Evolutionary conservation across 768 basidiomycete species (phyloP).

Genomic region (Termitomyces sp.): DNA sequence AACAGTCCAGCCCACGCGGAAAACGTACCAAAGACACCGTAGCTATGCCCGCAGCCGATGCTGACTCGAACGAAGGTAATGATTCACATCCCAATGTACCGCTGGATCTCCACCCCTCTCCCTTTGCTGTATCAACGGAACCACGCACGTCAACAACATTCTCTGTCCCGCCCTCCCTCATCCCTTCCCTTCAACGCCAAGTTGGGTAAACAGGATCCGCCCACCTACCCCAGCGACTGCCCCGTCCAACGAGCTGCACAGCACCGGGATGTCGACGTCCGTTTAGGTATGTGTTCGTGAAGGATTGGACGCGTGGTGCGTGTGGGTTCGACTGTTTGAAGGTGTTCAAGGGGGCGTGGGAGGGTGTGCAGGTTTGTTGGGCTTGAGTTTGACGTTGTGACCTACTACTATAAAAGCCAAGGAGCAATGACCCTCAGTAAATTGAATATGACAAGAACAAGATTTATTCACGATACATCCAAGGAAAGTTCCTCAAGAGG

Average conservation of each 20-base stretch:
- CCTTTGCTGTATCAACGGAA: background rate
- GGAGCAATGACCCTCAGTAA: too few species aligned
- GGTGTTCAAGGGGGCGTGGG: conserved; percentile 34
- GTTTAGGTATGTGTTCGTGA: conserved; percentile 67
- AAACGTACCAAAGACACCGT: conserved; percentile 38
- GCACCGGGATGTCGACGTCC: conserved; percentile 51
- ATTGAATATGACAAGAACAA: too few species aligned
- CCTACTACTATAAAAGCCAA: too few species aligned
- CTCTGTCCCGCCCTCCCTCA: conserved; percentile 40
- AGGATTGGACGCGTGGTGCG: conserved; percentile 57
- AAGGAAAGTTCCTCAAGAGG: too few species aligned
- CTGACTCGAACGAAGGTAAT: conserved; percentile 30
- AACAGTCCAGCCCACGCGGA: conserved; percentile 67
- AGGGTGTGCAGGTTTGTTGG: too few species aligned
- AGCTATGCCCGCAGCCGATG: conserved; percentile 18
- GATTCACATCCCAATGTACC: conserved; percentile 43
- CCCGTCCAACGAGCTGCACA: conserved; percentile 39
- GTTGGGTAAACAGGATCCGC: too few species aligned
- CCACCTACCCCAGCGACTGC: background rate
- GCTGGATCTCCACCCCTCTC: conserved; percentile 74
- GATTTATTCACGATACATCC: too few species aligned
- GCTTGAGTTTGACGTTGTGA: too few species aligned
- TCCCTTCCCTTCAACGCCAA: too few species aligned
- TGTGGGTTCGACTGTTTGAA: conserved; percentile 70
- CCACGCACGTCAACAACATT: conserved; percentile 44